Percentiles rank a stretch among this genome's conserved stretches.
Conservation (phyloP, 345 rosid genomes). For the Salix suchowensis region DNA sequence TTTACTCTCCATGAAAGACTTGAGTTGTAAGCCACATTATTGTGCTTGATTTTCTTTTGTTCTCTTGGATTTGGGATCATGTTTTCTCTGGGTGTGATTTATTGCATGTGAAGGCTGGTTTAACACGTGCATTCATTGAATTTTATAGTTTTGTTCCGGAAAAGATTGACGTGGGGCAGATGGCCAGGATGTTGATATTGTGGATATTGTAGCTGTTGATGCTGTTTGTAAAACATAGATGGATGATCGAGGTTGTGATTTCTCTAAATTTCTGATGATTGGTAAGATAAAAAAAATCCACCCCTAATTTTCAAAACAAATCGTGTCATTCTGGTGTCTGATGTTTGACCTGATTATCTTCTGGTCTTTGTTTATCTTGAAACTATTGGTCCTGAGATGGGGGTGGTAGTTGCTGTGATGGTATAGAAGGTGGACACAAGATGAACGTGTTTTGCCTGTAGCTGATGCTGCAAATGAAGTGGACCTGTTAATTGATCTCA, state of each 20-base stretch:
- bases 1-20: constrained; percentile 8
- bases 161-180: constrained; percentile 49
- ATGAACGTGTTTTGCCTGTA: constrained; percentile 23
- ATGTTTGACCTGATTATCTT: constrained; percentile 27
- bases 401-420: constrained; percentile 36
- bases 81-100: constrained; percentile 3
- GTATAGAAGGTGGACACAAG: constrained; percentile 19
- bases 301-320: constrained; percentile 22
- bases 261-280: constrained; percentile 26
- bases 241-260: constrained; percentile 50
- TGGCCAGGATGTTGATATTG: constrained; percentile 55
- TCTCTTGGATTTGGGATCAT: not conserved
- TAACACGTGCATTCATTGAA: constrained; percentile 38
- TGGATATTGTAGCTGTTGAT: constrained; percentile 54
- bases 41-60: not conserved
- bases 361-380: constrained; percentile 24
- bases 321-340: constrained; percentile 24
- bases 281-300: constrained; percentile 36
- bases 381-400: constrained; percentile 24
- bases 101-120: constrained; percentile 20
- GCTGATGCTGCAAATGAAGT: constrained; percentile 33
- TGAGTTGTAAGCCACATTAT: not conserved
- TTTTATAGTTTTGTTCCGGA: constrained; percentile 67
- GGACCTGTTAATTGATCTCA: constrained; percentile 21
- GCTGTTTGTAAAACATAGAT: constrained; percentile 57